Base-by-base conservation (phyloP, 192 early-diverging fungal species). In the Podila epigama region DNA sequence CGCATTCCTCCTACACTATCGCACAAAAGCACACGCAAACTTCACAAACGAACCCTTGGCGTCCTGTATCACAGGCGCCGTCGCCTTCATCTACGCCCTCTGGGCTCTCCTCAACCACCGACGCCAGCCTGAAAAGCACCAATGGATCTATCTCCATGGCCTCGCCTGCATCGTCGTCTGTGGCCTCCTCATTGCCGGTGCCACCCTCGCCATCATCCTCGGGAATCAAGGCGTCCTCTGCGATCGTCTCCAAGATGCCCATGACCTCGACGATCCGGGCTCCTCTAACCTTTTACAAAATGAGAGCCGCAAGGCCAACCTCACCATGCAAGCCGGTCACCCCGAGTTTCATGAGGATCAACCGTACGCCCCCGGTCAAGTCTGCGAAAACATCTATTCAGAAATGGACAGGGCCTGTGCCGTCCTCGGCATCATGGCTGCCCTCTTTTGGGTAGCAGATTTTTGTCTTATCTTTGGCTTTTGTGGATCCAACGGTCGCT, bases 101-200 rank as follows among this genome's bases (percentile, higher is more conserved):
- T 75, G 71, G 71, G 42, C 72, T 1, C 16, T 75, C 2, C 33
- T 75, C 10, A 75, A 75, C 44, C 72, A 63, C 27, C 59, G 59
- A 8, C 51, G 52, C 5, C 65, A 68, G 34, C 65, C 72, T 1
- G 64, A 75, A 18, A 58, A 51, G 16, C 53, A 41, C 4, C 42
- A 41, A n/a, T 75, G 64, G 58, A 41, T 62, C 7, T 67, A 58
- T 37, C 29, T 75, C 20, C 72, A 75, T 41, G 64, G 48, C 16
- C 20, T 75, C 4, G 39, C 41, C 28, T 75, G 72, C 34, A 10
- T 75, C 5, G 34, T 67, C 18, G 60, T 75, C n/a, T 51, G 53
- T 29, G 72, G 40, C 3, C 54, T 75, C 4, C 22, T 75, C 11
- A 16, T 75, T 11, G 40, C 65, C 0, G 59, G 33, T 3, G 50